A percentile compares a stretch with the other conserved stretches of the same genome.
These are phyloP conservation scores for Talaromyces sp. DNA, from an alignment of 2,329 filamentous ascomycete species.

Conservation along the genomic window DNA sequence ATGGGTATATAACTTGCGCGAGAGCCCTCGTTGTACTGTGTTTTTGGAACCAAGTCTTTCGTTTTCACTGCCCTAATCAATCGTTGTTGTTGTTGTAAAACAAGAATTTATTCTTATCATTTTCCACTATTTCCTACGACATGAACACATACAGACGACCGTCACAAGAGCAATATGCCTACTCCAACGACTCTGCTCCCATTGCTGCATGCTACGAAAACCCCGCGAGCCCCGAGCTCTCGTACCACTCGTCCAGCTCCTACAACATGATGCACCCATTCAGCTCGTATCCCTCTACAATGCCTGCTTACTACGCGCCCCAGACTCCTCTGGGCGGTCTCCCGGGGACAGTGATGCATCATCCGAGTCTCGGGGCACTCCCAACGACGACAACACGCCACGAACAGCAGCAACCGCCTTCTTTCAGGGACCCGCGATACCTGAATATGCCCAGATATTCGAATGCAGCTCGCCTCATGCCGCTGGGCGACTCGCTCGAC, in stretches of 20 bases:
- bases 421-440: slow-evolving; percentile 2
- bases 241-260: slow-evolving; percentile 21
- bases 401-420: slow-evolving; percentile 2
- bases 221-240: slow-evolving; percentile 26
- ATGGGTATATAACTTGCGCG: not conserved
- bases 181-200: slow-evolving; percentile 12
- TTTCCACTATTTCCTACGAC: slow-evolving; percentile 7
- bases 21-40: not conserved
- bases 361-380: not conserved
- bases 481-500: slow-evolving; percentile 29
- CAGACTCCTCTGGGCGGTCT: slow-evolving; percentile 4
- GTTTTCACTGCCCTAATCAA: not conserved
- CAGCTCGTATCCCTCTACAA: slow-evolving; percentile 33
- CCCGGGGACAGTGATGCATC: slow-evolving; percentile 5
- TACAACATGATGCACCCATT: slow-evolving; percentile 29
- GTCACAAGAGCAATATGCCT: slow-evolving; percentile 25
- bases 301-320: slow-evolving; percentile 29
- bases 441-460: not conserved
- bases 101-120: not conserved
- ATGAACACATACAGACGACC: slow-evolving; percentile 38
- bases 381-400: not conserved
- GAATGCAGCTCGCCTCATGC: slow-evolving; percentile 15
- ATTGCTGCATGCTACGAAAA: slow-evolving; percentile 28
- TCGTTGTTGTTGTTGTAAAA: not conserved
- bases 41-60: not conserved